Evolutionary conservation across 169 alveolate genomes (phyloP), one percentile per base, ranked within the genome.

Genomic region (Blepharisma undulans): DNA sequence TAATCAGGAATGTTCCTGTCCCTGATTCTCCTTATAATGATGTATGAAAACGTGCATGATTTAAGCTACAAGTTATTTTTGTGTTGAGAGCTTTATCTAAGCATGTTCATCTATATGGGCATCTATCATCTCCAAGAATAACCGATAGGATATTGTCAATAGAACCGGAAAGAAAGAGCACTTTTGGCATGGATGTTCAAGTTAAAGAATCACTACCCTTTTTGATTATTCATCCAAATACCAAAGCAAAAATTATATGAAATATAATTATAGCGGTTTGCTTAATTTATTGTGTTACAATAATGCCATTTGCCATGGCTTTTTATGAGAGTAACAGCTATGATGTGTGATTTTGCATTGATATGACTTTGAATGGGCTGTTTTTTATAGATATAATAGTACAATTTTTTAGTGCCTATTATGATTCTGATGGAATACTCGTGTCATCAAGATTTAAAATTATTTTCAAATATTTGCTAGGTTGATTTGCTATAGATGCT

Each of bases 271-370:
- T 86, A 27, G 91, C 84, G 25, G 12, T 86, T 71, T 48, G 87
- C 25, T 76, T 95, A 18, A n/a, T 93, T 8, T 95, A 95, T 81
- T 92, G 96, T 71, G 96, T 95, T 6, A 92, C 93, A 27, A 74
- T 91, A n/a, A 86, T 93, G 90, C 97, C 97, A 22, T 95, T 72
- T 76, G 81, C 93, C 86, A 84, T 94, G 34, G 81, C 93, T 22
- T 81, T 92, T 78, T 29, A 90, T 5, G 95, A 94, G 76, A 88
- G 29, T 6, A n/a, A 8, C 19, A 60, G 78, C 5, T 33, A 36
- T 16, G 93, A 88, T 59, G 87, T 76, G 29, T 86, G 90, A 66
- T 22, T 29, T 3, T 25, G 4, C 30, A 18, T 88, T 76, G 92
- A 88, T 72, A 21, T 74, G n/a, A 25, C 77, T 7, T 22, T 91